These are phyloP conservation scores for Lizonia empirigonia DNA, from an alignment of 2,329 filamentous ascomycete genomes.

Conservation along the genomic window DNA sequence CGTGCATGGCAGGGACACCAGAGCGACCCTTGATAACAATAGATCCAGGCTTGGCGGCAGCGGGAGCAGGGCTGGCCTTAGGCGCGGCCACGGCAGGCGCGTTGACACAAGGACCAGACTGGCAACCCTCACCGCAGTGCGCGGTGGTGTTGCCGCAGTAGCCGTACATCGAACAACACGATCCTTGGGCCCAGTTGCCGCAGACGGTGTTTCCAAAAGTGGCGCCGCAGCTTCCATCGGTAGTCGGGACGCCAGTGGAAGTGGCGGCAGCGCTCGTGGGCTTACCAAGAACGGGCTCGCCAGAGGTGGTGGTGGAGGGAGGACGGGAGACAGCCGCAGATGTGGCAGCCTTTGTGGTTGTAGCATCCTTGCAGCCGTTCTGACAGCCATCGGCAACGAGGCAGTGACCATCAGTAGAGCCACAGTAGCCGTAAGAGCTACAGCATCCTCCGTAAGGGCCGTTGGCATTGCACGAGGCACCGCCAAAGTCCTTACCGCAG, in stretches of 20 bases:
- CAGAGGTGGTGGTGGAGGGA: constrained; percentile 41
- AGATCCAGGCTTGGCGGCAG: constrained; percentile 52
- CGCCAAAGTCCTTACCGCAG: constrained; percentile 50
- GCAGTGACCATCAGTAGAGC: constrained; percentile 40
- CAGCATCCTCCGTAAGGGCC: constrained; percentile 51
- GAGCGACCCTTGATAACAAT: constrained; percentile 60
- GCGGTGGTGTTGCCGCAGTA: constrained; percentile 58
- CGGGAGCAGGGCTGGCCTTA: constrained; percentile 53
- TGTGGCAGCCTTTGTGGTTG: constrained; percentile 8
- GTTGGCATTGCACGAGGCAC: constrained; percentile 48
- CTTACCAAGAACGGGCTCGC: constrained; percentile 47
- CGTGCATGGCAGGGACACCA: constrained; percentile 69
- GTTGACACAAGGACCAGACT: constrained; percentile 57
- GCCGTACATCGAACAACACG: constrained; percentile 64
- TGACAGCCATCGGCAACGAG: constrained; percentile 48
- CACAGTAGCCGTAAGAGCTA: constrained; percentile 25
- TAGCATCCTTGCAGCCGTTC: constrained; percentile 45
- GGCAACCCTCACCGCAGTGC: constrained; percentile 63
- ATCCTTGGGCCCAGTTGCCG: constrained; percentile 58
- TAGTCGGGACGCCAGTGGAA: constrained; percentile 47
- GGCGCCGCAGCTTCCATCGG: constrained; percentile 61
- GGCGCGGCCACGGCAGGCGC: constrained; percentile 51
- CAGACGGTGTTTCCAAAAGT: constrained; percentile 58
- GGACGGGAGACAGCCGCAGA: constrained; percentile 31
- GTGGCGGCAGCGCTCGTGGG: constrained; percentile 29